Percentiles rank a stretch among this genome's conserved stretches.
Conservation (phyloP, 768 basidiomycete genomes). For the Lentinula sp. region DNA sequence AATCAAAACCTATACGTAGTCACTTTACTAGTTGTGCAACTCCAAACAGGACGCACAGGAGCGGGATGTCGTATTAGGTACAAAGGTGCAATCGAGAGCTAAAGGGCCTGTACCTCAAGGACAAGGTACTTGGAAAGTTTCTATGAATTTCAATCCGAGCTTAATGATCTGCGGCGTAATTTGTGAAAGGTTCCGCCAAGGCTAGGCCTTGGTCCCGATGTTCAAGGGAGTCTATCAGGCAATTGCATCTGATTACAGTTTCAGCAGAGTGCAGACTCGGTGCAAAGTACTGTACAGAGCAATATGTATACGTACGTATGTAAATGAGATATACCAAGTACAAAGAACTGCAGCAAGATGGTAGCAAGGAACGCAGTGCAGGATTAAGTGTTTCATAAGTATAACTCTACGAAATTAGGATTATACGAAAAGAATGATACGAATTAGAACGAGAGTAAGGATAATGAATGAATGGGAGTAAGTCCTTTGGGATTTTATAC, state of each 20-base stretch:
- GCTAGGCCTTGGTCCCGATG: not conserved
- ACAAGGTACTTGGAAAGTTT: not conserved
- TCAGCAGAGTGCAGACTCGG: too few relatives aligned
- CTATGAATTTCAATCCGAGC: not conserved
- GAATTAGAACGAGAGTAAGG: not conserved
- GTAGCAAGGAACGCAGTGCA: not conserved
- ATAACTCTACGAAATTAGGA: conserved; percentile 2
- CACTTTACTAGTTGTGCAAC: too few relatives aligned
- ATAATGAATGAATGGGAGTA: not conserved
- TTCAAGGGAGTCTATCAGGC: too few relatives aligned
- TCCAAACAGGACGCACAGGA: too few relatives aligned
- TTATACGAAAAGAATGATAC: not conserved
- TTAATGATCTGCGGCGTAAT: not conserved
- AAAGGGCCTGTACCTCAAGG: not conserved
- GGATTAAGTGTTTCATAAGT: conserved; percentile 1
- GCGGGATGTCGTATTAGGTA: not conserved
- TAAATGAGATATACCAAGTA: not conserved
- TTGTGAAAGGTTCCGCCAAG: not conserved
- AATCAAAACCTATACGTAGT: too few relatives aligned
- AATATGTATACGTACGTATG: too few relatives aligned
- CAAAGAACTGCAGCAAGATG: not conserved
- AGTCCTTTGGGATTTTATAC: not conserved
- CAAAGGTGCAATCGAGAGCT: not conserved
- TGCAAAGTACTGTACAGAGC: too few relatives aligned
- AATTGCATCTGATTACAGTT: too few relatives aligned